Base-by-base conservation (phyloP, 495 filamentous ascomycete species). In the Neurospora cerealis region DNA sequence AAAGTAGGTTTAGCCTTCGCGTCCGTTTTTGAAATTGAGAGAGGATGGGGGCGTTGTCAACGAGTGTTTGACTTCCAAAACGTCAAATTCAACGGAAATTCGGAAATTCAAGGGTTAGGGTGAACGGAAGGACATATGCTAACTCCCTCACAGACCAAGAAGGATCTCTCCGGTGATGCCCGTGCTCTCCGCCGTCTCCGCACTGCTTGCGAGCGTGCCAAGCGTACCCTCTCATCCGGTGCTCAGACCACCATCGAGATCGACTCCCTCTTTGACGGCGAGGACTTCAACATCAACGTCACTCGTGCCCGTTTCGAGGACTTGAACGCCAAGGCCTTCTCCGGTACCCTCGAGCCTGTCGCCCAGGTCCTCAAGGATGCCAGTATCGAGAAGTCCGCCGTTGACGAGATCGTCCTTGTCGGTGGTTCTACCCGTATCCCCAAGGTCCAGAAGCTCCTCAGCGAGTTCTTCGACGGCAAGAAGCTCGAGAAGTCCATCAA, bases 401-500 rank as follows among this genome's bases (percentile, higher is more conserved):
- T 99, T 75, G 93, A 98, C 84, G 96, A 99, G 88, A 97, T 98
- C 78, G 96, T 99, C 80, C 88, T 99, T 48, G 96, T 99, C 81
- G 96, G 96, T 89, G 96, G 96, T 77, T 99, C 96, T 71, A 98
- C 96, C 81, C 96, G 96, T 93, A 99, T 99, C 78, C 96, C 96
- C 82, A 93, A 93, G 86, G 95, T 99, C 84, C 96, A 98, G 90
- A 96, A 96, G 88, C 92, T 98, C 80, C 91, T 97, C 78, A 94
- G 90, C 88, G 96, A 97, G 88, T 97, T 97, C 89, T 98, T 97
- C 89, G 93, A 97, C 83, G 93, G 93, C 83, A 99, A 99, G 93
- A 96, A 98, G 88, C 90, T 97, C 77, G 97, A 98, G 91, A 97
- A 97, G 89, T 93, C 92, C 86, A 98, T 99, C 88, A 98, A 99